phyloP scores from a whole-genome alignment of 2,329 filamentous ascomycete species.

The Colletotrichum cuscutae region DNA sequence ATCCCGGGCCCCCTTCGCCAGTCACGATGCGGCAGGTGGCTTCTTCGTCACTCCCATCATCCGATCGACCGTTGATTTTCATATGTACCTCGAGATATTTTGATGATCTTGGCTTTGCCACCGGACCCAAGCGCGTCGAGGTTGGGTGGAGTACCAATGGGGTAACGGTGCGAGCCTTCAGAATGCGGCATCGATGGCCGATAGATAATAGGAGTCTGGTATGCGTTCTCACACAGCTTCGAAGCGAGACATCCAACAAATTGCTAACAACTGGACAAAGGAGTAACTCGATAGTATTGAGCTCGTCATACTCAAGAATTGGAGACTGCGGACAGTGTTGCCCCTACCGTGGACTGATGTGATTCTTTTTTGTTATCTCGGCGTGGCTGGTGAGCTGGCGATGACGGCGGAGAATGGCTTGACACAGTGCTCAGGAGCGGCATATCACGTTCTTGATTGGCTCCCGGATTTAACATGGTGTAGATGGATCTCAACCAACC shows the following conservation, averaged over 20 bases:
- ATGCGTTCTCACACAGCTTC: not conserved
- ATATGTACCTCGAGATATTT: not conserved
- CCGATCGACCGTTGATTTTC: not conserved
- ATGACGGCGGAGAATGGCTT: not conserved
- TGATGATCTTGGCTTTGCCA: slow-evolving; percentile 20
- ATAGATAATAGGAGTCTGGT: not conserved
- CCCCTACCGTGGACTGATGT: not conserved
- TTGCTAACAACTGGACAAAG: not conserved
- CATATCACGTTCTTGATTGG: not conserved
- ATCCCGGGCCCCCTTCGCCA: slow-evolving; percentile 5
- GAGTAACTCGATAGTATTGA: not conserved
- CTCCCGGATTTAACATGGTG: not conserved
- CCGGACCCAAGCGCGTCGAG: not conserved
- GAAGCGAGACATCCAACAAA: not conserved
- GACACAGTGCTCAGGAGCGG: not conserved
- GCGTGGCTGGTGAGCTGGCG: not conserved
- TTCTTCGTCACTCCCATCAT: slow-evolving; percentile 11
- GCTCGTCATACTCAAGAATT: not conserved
- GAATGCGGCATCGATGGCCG: not conserved
- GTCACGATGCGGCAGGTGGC: slow-evolving; percentile 22
- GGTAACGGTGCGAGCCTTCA: not conserved
- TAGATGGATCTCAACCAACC: not conserved
- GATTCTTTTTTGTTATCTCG: not conserved
- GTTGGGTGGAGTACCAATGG: not conserved
- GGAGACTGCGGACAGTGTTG: not conserved